A percentile compares a stretch with the other conserved stretches of the same genome.
phyloP scores from a whole-genome alignment of 345 rosid genomes.

The Angophora floribunda region DNA sequence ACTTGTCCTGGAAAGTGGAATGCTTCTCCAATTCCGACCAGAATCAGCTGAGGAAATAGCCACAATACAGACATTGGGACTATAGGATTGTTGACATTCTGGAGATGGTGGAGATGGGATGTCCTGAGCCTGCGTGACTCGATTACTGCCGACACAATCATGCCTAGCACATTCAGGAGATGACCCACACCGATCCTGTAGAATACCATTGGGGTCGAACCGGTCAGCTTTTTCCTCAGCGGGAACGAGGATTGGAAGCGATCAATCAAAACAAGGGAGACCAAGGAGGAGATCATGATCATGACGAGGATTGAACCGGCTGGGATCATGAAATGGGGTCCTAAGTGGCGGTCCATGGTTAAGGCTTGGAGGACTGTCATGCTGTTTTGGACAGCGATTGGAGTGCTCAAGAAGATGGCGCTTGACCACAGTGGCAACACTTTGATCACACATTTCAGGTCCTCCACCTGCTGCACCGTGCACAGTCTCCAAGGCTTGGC shows the following conservation, averaged over 20 bases:
- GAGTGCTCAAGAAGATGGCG: slow-evolving; percentile 13
- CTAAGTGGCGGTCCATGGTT: slow-evolving; percentile 25
- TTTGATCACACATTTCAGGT: slow-evolving; percentile 34
- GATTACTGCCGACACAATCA: slow-evolving; percentile 21
- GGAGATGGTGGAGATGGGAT: neutral
- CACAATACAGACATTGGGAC: slow-evolving; percentile 30
- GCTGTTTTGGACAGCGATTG: slow-evolving; percentile 16
- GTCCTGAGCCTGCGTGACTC: slow-evolving; percentile 31
- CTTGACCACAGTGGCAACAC: slow-evolving; percentile 30
- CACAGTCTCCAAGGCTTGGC: slow-evolving; percentile 38
- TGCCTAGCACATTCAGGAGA: slow-evolving; percentile 16
- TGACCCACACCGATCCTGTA: slow-evolving; percentile 41
- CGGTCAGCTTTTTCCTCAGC: slow-evolving; percentile 19
- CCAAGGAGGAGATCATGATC: slow-evolving; percentile 2
- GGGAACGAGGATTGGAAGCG: slow-evolving; percentile 7
- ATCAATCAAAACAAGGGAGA: slow-evolving; percentile 17
- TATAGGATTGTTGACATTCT: neutral
- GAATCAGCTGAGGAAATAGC: slow-evolving; percentile 31
- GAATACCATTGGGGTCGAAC: slow-evolving; percentile 5
- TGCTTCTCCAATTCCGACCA: slow-evolving; percentile 42
- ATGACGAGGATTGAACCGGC: slow-evolving; percentile 32
- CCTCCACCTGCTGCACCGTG: slow-evolving; percentile 52
- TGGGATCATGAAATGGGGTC: slow-evolving; percentile 34
- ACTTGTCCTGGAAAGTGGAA: slow-evolving; percentile 34
- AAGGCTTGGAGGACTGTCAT: slow-evolving; percentile 41